Percentiles rank a stretch among this genome's conserved stretches.
These are phyloP conservation scores for Paraphaeosphaeria minitans DNA, from an alignment of 2,329 filamentous ascomycete species.

Conservation along the genomic window DNA sequence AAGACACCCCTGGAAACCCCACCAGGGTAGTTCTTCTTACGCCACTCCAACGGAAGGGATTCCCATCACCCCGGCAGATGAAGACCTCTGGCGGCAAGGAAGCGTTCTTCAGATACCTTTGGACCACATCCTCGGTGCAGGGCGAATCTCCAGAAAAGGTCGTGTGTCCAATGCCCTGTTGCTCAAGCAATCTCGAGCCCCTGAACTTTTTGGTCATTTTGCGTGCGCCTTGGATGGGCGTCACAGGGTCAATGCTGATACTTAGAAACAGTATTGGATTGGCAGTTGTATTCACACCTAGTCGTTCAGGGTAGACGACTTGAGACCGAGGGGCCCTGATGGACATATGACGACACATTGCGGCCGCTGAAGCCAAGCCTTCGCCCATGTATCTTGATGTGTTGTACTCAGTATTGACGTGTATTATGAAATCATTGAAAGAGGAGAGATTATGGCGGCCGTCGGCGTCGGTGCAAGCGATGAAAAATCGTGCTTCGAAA, in stretches of 20 bases:
- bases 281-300: slow-evolving; percentile 12
- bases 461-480: slow-evolving; percentile 22
- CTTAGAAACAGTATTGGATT: slow-evolving; percentile 21
- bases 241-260: slow-evolving; percentile 19
- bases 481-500: slow-evolving; percentile 7
- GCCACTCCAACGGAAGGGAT: neutral
- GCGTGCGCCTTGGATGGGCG: slow-evolving; percentile 16
- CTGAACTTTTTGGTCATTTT: slow-evolving; percentile 21
- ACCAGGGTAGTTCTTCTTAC: neutral
- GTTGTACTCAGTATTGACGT: slow-evolving; percentile 10
- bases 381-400: slow-evolving; percentile 19
- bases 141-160: slow-evolving; percentile 1
- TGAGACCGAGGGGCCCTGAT: slow-evolving; percentile 16
- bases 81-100: slow-evolving; percentile 5
- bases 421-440: slow-evolving; percentile 8
- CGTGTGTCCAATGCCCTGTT: slow-evolving; percentile 18
- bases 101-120: slow-evolving; percentile 13
- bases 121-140: slow-evolving; percentile 16
- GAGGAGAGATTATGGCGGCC: slow-evolving; percentile 17
- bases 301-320: slow-evolving; percentile 13
- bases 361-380: slow-evolving; percentile 15
- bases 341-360: slow-evolving; percentile 15
- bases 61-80: neutral
- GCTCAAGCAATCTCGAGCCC: slow-evolving; percentile 18
- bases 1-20: neutral